These are phyloP conservation scores for Curvularia sp. DNA, from an alignment of 2,329 filamentous ascomycete genomes.

Conservation along the genomic window DNA sequence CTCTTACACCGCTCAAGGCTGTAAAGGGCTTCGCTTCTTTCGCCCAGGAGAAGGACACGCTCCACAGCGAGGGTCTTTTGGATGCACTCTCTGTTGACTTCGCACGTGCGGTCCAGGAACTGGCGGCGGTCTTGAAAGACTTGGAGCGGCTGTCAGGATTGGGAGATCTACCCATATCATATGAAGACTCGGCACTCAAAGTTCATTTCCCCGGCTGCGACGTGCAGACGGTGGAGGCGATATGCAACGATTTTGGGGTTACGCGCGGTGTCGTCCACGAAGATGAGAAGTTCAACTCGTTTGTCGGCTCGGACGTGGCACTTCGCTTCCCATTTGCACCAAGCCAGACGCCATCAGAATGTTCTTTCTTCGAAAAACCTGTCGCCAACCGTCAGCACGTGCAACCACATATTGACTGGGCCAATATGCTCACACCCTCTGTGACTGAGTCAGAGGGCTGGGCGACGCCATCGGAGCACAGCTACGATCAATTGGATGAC, in stretches of 20 bases:
- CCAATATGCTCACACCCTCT: constrained; percentile 62
- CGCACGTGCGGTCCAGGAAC: constrained; percentile 81
- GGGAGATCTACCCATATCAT: constrained; percentile 81
- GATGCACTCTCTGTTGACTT: constrained; percentile 89
- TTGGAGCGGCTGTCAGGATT: constrained; percentile 76
- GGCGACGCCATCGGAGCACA: constrained; percentile 48
- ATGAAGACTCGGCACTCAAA: constrained; percentile 73
- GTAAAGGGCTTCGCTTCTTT: constrained; percentile 60
- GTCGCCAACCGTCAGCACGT: constrained; percentile 44
- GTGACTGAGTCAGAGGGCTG: constrained; percentile 46
- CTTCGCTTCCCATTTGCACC: constrained; percentile 88
- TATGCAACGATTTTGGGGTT: constrained; percentile 89
- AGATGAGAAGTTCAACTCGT: constrained; percentile 75
- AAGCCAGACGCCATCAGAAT: constrained; percentile 58
- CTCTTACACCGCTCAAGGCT: constrained; percentile 74
- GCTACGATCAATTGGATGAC: constrained; percentile 52
- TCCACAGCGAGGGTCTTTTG: constrained; percentile 84
- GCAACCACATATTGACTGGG: constrained; percentile 60
- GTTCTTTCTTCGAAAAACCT: constrained; percentile 55
- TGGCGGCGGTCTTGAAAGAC: constrained; percentile 80
- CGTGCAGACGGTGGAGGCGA: constrained; percentile 75
- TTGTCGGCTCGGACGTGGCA: constrained; percentile 73
- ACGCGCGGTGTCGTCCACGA: constrained; percentile 79
- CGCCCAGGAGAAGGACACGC: constrained; percentile 58
- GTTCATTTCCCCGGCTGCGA: constrained; percentile 94